Evolutionary conservation across 164 flowering plant species (phyloP), one percentile per base, ranked within the genome.

Genomic region (grape (Vitis vinifera)): DNA sequence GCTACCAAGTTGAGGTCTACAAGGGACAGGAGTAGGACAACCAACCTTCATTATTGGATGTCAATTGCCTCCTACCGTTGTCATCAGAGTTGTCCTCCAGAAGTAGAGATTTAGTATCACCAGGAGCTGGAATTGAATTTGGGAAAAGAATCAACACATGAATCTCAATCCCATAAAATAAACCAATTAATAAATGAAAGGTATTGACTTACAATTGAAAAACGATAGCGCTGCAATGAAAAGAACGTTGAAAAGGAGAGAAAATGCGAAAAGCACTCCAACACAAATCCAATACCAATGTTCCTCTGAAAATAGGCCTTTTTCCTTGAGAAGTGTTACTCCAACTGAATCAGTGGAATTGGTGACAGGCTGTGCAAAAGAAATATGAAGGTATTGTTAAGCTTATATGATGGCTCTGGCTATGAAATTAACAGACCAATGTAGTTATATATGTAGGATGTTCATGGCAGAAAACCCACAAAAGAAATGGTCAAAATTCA

Each of bases 231-330:
- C 89, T 3, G 61, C 70, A 67, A 88, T 75, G 62, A 86, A 88
- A 31, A 78, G 72, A 44, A 85, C 27, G 67, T 86, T 88, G 82
- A 88, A 88, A 58, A 88, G 66, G 15, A 86, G 64, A 63, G 88
- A 77, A 69, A 79, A 88, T 4, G 79, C 90, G 17, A 77, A 14
- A 3, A 88, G 83, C 15, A 86, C 89, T 17, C 75, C 79, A 63
- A 88, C 72, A 69, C 85, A 83, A 51, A 88, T 83, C 91, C 91
- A 88, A 68, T 72, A 88, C 91, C 83, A 80, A 70, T 76, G 64
- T 13, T 73, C 82, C 1, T 79, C 80, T 48, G 58, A 62, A 70
- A 83, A 88, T 77, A 86, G 60, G 56, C 87, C 83, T 67, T 90
- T 79, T 2, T 70, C 57, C 51, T 68, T 80, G 11, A 88, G 82